Conservation (phyloP, 306 rosid genomes). For the Albizia julibrissin region DNA sequence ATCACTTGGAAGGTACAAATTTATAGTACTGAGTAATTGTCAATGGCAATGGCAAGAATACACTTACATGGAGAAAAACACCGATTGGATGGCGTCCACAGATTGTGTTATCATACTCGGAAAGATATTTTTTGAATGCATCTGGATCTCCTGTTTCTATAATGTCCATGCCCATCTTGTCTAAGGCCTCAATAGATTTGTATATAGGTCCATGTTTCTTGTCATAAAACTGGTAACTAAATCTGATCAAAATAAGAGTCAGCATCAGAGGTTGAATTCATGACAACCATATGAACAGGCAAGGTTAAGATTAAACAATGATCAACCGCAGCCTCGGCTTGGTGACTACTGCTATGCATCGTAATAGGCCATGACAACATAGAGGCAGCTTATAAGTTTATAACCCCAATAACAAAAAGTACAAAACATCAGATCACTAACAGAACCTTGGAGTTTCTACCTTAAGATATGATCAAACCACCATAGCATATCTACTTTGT, state of each 20-base stretch:
- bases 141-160: slow-evolving; percentile 95
- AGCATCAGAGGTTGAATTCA: not conserved
- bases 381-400: not conserved
- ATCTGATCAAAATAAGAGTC: slow-evolving; percentile 48
- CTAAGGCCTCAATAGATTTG: slow-evolving; percentile 94
- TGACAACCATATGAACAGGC: slow-evolving; percentile 12
- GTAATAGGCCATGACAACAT: not conserved
- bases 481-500: not conserved
- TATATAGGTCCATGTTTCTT: slow-evolving; percentile 88
- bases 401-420: not conserved
- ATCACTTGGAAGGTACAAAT: not conserved
- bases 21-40: not conserved
- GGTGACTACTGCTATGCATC: not conserved
- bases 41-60: slow-evolving; percentile 31
- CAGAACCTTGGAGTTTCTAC: slow-evolving; percentile 5
- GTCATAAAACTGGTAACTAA: slow-evolving; percentile 61
- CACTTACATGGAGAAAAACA: slow-evolving; percentile 94
- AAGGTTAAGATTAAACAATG: not conserved
- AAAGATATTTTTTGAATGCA: slow-evolving; percentile 72
- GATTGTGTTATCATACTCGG: slow-evolving; percentile 82
- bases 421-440: not conserved
- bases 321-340: slow-evolving; percentile 3
- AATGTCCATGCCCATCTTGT: slow-evolving; percentile 94
- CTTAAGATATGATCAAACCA: not conserved
- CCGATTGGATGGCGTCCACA: slow-evolving; percentile 98